Conservation (phyloP, 306 rosid species). For the Citrullus amarus region DNA sequence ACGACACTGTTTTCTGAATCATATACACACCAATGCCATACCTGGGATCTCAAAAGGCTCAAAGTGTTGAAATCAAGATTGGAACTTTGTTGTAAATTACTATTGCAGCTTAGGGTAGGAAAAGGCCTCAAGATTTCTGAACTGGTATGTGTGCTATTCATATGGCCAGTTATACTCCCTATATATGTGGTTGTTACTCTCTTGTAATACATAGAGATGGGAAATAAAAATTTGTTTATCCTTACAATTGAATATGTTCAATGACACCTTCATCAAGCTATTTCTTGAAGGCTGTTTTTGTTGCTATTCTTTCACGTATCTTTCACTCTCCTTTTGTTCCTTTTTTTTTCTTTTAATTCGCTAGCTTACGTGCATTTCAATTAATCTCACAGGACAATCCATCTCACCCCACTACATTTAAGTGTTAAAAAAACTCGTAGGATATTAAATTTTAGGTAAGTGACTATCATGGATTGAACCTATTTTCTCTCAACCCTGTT, state of each 20-base stretch:
- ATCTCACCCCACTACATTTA: no score
- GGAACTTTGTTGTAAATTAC: slow-evolving; percentile 14
- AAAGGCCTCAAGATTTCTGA: slow-evolving; percentile 17
- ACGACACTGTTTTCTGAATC: not conserved
- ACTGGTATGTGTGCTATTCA: slow-evolving; percentile 13
- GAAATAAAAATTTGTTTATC: slow-evolving; percentile 28
- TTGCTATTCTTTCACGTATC: not conserved
- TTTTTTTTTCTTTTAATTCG: no score
- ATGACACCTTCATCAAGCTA: not conserved
- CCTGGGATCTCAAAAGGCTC: not conserved
- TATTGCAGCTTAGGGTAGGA: slow-evolving; percentile 20
- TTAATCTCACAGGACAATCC: no score
- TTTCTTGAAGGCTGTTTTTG: not conserved
- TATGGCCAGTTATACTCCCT: slow-evolving; percentile 15
- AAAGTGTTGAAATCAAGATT: slow-evolving; percentile 17
- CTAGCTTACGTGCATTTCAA: no score
- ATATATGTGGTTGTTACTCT: slow-evolving; percentile 15
- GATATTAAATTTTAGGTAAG: no score
- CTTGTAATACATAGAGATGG: slow-evolving; percentile 24
- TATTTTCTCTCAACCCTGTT: no score
- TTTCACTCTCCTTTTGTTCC: not conserved
- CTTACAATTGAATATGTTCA: not conserved
- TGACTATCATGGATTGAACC: not conserved
- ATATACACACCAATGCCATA: not conserved
- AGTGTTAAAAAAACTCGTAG: no score